Percentiles rank a stretch among this genome's conserved stretches.
Conservation (phyloP, 2,329 filamentous ascomycete species). For the Fusarium sp. region DNA sequence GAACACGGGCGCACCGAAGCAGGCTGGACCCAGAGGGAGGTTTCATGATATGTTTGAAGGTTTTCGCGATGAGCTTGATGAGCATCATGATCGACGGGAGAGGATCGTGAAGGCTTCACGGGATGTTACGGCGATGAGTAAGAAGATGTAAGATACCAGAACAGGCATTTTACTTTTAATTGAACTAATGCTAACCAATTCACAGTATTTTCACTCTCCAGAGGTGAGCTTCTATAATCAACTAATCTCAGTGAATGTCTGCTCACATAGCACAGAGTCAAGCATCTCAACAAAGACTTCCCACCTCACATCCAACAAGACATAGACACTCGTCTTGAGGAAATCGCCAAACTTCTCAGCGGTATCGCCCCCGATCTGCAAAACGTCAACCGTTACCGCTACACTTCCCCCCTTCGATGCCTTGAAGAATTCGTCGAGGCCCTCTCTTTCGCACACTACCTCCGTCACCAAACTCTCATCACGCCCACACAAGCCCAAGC, state of each 20-base stretch:
- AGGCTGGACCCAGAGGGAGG: constrained; percentile 51
- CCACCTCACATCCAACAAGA: constrained; percentile 77
- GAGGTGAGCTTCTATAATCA: constrained; percentile 46
- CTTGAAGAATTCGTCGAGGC: constrained; percentile 97
- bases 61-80: constrained; percentile 89
- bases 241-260: neutral
- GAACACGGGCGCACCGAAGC: constrained; percentile 41
- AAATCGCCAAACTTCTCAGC: constrained; percentile 76
- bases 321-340: constrained; percentile 73
- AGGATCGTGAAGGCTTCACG: constrained; percentile 89
- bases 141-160: constrained; percentile 81
- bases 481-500: constrained; percentile 69
- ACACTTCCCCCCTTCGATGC: constrained; percentile 81
- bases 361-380: constrained; percentile 78
- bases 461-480: constrained; percentile 80
- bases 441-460: constrained; percentile 87
- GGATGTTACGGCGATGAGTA: constrained; percentile 93
- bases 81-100: constrained; percentile 93
- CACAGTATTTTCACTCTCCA: constrained; percentile 55
- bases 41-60: constrained; percentile 83
- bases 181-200: constrained; percentile 2
- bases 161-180: accelerated
- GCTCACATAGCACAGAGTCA: constrained; percentile 64
- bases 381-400: constrained; percentile 84
- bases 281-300: constrained; percentile 69